phyloP scores from a whole-genome alignment of 371 early-diverging fungal species.

The Mycotypha africana region DNA sequence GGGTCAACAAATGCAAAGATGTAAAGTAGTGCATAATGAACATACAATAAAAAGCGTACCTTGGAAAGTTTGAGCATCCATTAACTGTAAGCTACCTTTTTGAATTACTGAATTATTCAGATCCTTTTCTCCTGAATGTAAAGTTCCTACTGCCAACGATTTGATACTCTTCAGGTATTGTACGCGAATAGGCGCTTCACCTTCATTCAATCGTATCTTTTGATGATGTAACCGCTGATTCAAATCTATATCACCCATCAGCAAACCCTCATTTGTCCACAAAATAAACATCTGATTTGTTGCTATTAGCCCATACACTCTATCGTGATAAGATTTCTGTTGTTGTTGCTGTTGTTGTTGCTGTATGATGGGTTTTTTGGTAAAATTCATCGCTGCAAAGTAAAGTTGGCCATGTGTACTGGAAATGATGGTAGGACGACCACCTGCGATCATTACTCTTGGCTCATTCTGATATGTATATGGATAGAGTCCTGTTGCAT shows the following conservation, averaged over 20 bases:
- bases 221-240: conserved; percentile 81
- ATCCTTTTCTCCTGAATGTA: conserved; percentile 13
- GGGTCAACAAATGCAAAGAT: no score
- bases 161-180: conserved; percentile 48
- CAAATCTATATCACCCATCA: conserved; percentile 71
- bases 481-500: conserved; percentile 13
- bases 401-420: conserved; percentile 57
- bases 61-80: conserved; percentile 74
- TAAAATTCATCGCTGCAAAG: conserved; percentile 77
- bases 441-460: conserved; percentile 77
- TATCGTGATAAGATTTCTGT: no score
- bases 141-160: conserved; percentile 57
- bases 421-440: conserved; percentile 78
- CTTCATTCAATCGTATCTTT: conserved; percentile 53
- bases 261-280: conserved; percentile 50
- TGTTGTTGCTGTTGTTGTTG: no score
- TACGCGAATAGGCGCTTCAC: conserved; percentile 67
- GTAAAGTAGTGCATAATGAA: no score
- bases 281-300: no score
- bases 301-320: no score
- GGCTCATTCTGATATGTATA: conserved; percentile 20
- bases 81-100: conserved; percentile 51
- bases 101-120: conserved; percentile 37
- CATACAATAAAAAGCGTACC: conserved; percentile 28
- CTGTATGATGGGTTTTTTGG: conserved; percentile 28